phyloP scores from a whole-genome alignment of 2,329 filamentous ascomycete species.

The Didymella glomerata region DNA sequence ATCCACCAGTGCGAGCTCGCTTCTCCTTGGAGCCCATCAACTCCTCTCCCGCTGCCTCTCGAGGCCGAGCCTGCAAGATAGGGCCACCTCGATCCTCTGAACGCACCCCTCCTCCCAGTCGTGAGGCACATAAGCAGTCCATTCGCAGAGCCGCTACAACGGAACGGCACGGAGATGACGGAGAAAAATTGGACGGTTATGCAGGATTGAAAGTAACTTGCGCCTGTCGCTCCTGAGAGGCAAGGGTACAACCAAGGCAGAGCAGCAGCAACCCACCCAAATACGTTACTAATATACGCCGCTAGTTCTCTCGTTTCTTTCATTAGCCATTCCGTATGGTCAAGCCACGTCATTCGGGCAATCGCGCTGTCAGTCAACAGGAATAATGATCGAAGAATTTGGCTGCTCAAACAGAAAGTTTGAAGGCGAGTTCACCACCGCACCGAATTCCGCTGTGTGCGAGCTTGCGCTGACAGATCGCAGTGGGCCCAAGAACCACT shows the following conservation, averaged over 20 bases:
- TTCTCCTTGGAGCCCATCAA: not conserved
- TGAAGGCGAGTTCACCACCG: not conserved
- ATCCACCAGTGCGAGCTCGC: not conserved
- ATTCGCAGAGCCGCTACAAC: too few species aligned
- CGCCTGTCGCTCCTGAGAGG: not conserved
- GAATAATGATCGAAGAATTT: not conserved
- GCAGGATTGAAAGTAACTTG: not conserved
- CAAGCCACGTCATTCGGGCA: not conserved
- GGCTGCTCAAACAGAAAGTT: not conserved
- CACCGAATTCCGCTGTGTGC: slow-evolving; percentile 1
- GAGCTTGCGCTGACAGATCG: slow-evolving; percentile 3
- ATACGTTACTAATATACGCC: not conserved
- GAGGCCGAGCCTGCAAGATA: not conserved
- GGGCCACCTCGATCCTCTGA: not conserved
- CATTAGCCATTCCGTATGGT: not conserved
- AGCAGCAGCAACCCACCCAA: slow-evolving; percentile 1
- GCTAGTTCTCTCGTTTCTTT: not conserved
- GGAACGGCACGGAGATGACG: not conserved
- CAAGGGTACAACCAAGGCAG: slow-evolving; percentile 1
- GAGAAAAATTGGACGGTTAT: not conserved
- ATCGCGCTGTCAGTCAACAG: not conserved
- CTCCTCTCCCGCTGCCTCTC: not conserved
- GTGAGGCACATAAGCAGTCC: not conserved
- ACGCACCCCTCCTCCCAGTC: not conserved
- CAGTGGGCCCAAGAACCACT: not conserved